phyloP scores from a whole-genome alignment of 495 filamentous ascomycete species.

The Coniosporium apollinis region DNA sequence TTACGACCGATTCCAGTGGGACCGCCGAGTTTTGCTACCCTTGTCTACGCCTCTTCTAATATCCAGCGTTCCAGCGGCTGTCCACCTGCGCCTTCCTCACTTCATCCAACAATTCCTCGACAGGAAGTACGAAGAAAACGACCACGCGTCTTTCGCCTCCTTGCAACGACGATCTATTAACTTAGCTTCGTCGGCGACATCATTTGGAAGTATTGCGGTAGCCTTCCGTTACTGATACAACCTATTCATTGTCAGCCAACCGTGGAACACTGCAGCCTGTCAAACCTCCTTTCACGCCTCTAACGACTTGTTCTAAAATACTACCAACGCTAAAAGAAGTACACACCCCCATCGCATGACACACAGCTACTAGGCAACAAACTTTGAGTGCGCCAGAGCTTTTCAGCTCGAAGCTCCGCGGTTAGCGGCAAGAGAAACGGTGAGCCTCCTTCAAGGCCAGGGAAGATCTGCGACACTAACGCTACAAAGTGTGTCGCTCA shows the following conservation, averaged over 20 bases:
- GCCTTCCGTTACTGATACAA: background rate
- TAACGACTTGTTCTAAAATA: background rate
- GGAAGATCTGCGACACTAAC: background rate
- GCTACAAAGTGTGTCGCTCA: slow-evolving; percentile 7
- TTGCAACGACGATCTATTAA: slow-evolving; percentile 1
- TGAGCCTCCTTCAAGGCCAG: background rate
- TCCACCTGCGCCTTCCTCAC: too few species aligned
- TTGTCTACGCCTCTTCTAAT: too few species aligned
- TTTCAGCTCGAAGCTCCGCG: background rate
- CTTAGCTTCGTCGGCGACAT: background rate
- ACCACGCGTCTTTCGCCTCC: too few species aligned
- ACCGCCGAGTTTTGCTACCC: too few species aligned
- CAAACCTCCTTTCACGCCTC: background rate
- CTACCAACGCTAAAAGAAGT: background rate
- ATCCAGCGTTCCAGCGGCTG: too few species aligned
- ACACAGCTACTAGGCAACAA: background rate
- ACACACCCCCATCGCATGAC: background rate
- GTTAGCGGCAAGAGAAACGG: background rate
- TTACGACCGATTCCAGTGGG: too few species aligned
- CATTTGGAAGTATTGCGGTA: background rate
- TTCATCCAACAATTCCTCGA: too few species aligned
- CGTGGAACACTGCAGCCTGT: background rate
- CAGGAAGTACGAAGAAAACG: too few species aligned
- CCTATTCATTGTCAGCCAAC: background rate
- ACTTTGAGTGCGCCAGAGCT: background rate